These are phyloP conservation scores for Leishmania braziliensis DNA, from an alignment of 208 protist genomes.

Conservation along the genomic window DNA sequence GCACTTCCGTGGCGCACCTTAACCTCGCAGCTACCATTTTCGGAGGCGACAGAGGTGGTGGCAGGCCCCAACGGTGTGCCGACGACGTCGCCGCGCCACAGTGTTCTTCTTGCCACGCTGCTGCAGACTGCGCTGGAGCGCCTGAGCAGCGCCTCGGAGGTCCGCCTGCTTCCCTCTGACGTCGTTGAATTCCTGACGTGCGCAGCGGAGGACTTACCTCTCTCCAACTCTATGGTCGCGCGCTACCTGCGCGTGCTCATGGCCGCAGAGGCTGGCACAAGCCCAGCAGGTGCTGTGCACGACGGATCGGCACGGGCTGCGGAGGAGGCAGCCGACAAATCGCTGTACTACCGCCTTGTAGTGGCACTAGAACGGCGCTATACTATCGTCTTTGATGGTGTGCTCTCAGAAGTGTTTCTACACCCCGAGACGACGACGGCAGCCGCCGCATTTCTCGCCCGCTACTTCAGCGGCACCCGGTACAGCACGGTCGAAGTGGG, in stretches of 20 bases:
- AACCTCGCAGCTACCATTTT: constrained; percentile 30
- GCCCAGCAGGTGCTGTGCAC: constrained; percentile 3
- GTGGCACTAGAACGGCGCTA: constrained; percentile 71
- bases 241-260: constrained; percentile 53
- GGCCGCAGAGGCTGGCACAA: constrained; percentile 23
- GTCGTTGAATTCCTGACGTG: constrained; percentile 64
- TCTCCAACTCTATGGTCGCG: constrained; percentile 46
- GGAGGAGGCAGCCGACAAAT: constrained; percentile 8
- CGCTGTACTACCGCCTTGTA: constrained; percentile 42
- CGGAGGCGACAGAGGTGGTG: constrained; percentile 24
- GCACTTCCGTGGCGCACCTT: constrained; percentile 65
- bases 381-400: constrained; percentile 63
- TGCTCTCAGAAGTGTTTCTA: constrained; percentile 61
- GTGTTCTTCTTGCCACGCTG: constrained; percentile 26
- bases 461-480: constrained; percentile 74
- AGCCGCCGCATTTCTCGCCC: constrained; percentile 57
- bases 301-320: constrained; percentile 2
- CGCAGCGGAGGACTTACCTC: constrained; percentile 67
- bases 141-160: constrained; percentile 27
- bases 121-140: constrained; percentile 34
- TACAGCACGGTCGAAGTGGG: constrained; percentile 72
- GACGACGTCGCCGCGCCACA: constrained; percentile 21
- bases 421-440: constrained; percentile 32
- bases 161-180: constrained; percentile 51
- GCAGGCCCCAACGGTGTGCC: constrained; percentile 23